These are phyloP conservation scores for Elasticomyces elasticus DNA, from an alignment of 495 filamentous ascomycete species.

Conservation along the genomic window DNA sequence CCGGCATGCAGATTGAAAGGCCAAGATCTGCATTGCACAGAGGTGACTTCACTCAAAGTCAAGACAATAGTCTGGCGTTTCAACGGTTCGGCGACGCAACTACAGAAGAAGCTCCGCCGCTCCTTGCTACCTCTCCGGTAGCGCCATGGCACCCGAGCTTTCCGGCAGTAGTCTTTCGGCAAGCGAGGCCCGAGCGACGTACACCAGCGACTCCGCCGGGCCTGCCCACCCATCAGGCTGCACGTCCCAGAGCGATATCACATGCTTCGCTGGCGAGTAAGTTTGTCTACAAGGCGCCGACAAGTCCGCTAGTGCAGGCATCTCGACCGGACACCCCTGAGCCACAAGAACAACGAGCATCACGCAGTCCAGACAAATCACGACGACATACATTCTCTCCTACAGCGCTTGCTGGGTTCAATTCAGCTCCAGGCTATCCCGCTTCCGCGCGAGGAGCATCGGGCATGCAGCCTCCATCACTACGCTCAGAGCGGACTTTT, in stretches of 20 bases:
- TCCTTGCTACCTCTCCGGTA: conserved; percentile 30
- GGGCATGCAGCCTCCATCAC: conserved; percentile 23
- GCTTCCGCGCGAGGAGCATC: conserved; percentile 21
- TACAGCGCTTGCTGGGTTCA: conserved; percentile 39
- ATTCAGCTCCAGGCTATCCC: conserved; percentile 29
- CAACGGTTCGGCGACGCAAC: conserved; percentile 4
- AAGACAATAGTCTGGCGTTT: conserved; percentile 8
- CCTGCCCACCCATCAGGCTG: not conserved
- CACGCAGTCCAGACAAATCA: conserved; percentile 37
- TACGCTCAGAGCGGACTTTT: conserved; percentile 46
- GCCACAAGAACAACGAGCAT: conserved; percentile 26
- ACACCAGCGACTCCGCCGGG: not conserved
- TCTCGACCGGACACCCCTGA: conserved; percentile 64
- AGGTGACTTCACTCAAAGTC: conserved; percentile 62
- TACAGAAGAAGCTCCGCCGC: conserved; percentile 2
- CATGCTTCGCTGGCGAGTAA: conserved; percentile 67
- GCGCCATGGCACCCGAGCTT: conserved; percentile 32
- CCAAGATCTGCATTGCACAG: conserved; percentile 81
- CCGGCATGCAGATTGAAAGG: conserved; percentile 60
- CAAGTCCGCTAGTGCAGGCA: conserved; percentile 83
- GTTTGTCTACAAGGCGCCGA: conserved; percentile 78
- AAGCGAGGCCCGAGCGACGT: conserved; percentile 7
- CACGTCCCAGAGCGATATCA: conserved; percentile 46
- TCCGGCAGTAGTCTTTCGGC: conserved; percentile 24
- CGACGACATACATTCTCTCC: conserved; percentile 54